Base-by-base conservation (phyloP, 768 basidiomycete species). In the Kwoniella europaea region DNA sequence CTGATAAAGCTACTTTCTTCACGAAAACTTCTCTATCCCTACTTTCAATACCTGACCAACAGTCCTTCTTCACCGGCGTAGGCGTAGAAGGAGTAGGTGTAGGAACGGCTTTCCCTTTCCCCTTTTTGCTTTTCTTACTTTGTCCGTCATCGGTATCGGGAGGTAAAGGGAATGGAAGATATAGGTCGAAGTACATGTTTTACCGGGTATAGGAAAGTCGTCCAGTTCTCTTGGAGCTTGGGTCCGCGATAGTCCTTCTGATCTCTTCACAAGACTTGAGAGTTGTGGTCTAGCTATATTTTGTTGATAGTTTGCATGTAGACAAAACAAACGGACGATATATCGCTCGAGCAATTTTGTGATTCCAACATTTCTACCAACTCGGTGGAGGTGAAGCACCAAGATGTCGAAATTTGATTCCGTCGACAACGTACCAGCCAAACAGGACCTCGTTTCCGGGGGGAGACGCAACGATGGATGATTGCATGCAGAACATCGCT, bases 141-240 rank as follows among this genome's bases (percentile, higher is more conserved):
- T 62, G 68, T 41, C 64, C 62, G 4, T 69, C 54, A 1, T 53
- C 54, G 1, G 41, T 41, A 13, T 43, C 41, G 9, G 24, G 16
- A 13, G 77, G 62, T 12, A 74, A 6, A 2, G 81, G 79, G 71
- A 79, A 82, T 29, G 79, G 81, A 2, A 79, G 56, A 61, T 69
- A 79, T 2, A 82, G 76, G 70, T 82, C 79, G 58, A 75, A 79
- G 58, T 79, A 81, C 79, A 81, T 80, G 35, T 6, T 35, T 35
- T 35, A 35, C 35, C 4, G 6, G 35, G 35, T 35, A 35, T 35
- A 9, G 7, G 35, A 35, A 35, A 35, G 35, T 35, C 35, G 35
- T 35, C 35, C 3, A 35, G 5, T 35, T 35, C 35, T 9, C 35
- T 35, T 35, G 35, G 4, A 35, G 35, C 35, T 35, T 35, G 35